A percentile compares a stretch with the other conserved stretches of the same genome.
Evolutionary conservation across 805 yeast genomes (phyloP).

Genomic region (Candida fluviatilis): DNA sequence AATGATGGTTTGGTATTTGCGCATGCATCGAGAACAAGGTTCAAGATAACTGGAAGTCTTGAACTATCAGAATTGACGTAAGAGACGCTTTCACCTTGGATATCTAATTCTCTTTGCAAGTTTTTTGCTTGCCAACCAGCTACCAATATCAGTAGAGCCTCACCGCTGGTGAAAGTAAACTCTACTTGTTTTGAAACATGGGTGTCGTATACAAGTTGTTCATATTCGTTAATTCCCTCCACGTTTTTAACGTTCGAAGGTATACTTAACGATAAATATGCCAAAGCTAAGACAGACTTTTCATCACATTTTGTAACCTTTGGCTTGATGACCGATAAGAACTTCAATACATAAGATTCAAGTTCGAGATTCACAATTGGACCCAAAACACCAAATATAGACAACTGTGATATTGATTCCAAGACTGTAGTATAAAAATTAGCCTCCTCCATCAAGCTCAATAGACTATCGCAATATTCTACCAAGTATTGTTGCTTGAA

Average conservation of each 20-base stretch:
- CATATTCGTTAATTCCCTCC: conserved; percentile 26
- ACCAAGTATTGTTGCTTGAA: conserved; percentile 11
- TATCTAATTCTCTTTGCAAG: conserved; percentile 50
- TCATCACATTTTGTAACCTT: conserved; percentile 58
- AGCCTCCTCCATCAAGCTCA: conserved; percentile 16
- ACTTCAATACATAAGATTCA: conserved; percentile 7
- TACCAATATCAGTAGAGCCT: conserved; percentile 67
- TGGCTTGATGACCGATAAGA: conserved; percentile 24
- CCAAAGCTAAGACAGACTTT: conserved; percentile 50
- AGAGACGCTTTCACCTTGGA: conserved; percentile 32
- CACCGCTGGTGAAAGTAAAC: conserved; percentile 74
- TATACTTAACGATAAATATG: conserved; percentile 46
- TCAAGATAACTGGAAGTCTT: conserved; percentile 36
- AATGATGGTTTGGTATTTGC: conserved; percentile 67
- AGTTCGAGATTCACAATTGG: conserved; percentile 17
- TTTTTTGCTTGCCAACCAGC: conserved; percentile 71
- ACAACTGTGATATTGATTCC: conserved; percentile 40
- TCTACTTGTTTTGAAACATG: conserved; percentile 73
- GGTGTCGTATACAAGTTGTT: conserved; percentile 49
- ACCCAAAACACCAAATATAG: conserved; percentile 44
- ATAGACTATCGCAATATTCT: conserved; percentile 10
- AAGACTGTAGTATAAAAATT: conserved; percentile 23
- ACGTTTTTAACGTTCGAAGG: conserved; percentile 6
- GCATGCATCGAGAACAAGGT: conserved; percentile 48
- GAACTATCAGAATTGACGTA: conserved; percentile 15